These are phyloP conservation scores for Fraxinus nigra DNA, from an alignment of 305 asterid genomes.

Conservation along the genomic window DNA sequence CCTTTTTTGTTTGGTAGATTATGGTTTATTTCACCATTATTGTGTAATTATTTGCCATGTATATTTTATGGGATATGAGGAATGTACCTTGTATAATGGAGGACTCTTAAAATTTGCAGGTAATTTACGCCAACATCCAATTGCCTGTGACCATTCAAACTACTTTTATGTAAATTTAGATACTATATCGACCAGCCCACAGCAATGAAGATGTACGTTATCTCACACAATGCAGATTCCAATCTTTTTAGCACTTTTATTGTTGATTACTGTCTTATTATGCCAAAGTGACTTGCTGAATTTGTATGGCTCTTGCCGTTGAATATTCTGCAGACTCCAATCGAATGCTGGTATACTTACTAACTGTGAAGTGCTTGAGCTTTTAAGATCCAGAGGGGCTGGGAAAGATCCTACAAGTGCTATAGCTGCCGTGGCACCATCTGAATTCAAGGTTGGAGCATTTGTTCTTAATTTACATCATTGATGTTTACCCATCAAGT, in stretches of 20 bases:
- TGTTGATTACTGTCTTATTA: neutral
- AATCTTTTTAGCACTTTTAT: neutral
- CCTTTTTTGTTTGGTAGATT: neutral
- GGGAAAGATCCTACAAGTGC: conserved; percentile 70
- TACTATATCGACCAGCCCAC: neutral
- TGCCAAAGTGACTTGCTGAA: neutral
- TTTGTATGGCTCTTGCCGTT: neutral
- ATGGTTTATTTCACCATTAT: neutral
- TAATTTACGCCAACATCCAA: neutral
- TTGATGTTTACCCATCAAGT: neutral
- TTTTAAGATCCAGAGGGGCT: conserved; percentile 77
- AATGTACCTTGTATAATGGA: conserved; percentile 1
- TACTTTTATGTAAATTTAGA: neutral
- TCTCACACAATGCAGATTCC: neutral
- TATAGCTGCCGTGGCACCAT: conserved; percentile 49
- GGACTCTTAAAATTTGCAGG: conserved; percentile 16
- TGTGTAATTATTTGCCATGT: neutral
- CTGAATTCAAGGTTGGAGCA: conserved; percentile 71
- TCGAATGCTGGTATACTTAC: conserved; percentile 60
- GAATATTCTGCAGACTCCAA: conserved; percentile 45
- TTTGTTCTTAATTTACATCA: neutral
- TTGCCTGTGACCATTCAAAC: conserved; percentile 4
- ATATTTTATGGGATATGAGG: neutral
- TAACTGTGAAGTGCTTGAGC: conserved; percentile 79
- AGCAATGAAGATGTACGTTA: conserved; percentile 56